Evolutionary conservation across 768 basidiomycete genomes (phyloP), one percentile per base, ranked within the genome.

Genomic region (Russula lepida): DNA sequence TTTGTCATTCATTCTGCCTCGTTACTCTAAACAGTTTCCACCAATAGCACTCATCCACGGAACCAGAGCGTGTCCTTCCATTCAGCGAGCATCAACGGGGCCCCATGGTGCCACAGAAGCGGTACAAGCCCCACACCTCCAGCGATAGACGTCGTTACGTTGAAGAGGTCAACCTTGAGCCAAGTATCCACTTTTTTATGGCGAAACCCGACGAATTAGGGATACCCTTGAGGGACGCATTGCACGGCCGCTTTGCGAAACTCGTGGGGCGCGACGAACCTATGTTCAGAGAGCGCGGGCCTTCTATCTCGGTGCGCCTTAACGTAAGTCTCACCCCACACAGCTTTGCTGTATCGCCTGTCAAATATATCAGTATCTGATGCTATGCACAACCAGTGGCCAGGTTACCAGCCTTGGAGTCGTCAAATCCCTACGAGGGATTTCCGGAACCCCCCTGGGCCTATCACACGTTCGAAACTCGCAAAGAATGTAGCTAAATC

Each of bases 341-440:
- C 49, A 49, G 19, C 64, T 41, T 21, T 60, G 32, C 54, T 62
- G 60, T 59, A 28, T 57, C 54, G 56, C 53, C 46, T 59, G 60
- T 23, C 62, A 19, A 17, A 30, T 43, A 43, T 46, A 13, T 37
- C 52, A 47, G 58, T 60, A 43, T 50, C 60, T 65, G 62, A 65
- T 28, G 46, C 15, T 23, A 19, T 47, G 17, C 44, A 37, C 13
- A 12, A 23, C 33, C 62, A 90, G 88, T 91, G 89, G 89, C 88
- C 87, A 5, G 87, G 89, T 1, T 90, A 90, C 66, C 75, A 81
- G 32, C 79, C 82, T 49, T 91, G 87, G 87, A 86, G 84, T 58
- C 79, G 86, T 58, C 89, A 91, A 69, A 90, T 91, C 62, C 89
- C 89, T 8, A 90, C 88, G 1, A 83, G 84, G 70, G 88, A 91